Evolutionary conservation across 2,329 filamentous ascomycete genomes (phyloP).

Genomic region (Xylaria sp.): DNA sequence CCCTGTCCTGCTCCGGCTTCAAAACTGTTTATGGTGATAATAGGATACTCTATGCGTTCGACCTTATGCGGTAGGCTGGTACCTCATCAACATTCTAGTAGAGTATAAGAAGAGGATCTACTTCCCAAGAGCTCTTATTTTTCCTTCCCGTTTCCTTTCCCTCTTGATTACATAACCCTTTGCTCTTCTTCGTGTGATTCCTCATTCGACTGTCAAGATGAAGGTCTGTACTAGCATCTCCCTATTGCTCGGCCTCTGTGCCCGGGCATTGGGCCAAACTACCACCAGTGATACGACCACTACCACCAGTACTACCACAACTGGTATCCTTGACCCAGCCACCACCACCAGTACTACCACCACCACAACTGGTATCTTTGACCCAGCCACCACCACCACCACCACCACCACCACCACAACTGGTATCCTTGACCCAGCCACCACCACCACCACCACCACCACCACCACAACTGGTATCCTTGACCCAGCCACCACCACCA

Average conservation of each 20-base stretch:
- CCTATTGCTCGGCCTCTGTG: constrained; percentile 21
- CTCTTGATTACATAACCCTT: neutral
- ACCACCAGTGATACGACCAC: neutral
- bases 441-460: neutral
- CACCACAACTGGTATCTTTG: neutral
- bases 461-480: neutral
- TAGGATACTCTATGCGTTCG: neutral
- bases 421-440: neutral
- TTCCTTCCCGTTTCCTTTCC: neutral
- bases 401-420: neutral
- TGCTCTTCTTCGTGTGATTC: neutral
- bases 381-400: no score
- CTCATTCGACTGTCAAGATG: constrained; percentile 24
- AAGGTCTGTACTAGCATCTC: constrained; percentile 18
- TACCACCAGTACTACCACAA: neutral
- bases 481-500: no score
- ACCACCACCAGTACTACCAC: constrained; percentile 4
- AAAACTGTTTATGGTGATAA: neutral
- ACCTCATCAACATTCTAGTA: neutral
- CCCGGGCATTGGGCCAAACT: neutral
- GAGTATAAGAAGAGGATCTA: neutral
- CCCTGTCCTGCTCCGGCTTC: neutral
- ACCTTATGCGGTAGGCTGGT: neutral
- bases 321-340: neutral
- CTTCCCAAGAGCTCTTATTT: neutral